Base-by-base conservation (phyloP, 31 red algal genomes). In the Odonthalia washingtoniensis region DNA sequence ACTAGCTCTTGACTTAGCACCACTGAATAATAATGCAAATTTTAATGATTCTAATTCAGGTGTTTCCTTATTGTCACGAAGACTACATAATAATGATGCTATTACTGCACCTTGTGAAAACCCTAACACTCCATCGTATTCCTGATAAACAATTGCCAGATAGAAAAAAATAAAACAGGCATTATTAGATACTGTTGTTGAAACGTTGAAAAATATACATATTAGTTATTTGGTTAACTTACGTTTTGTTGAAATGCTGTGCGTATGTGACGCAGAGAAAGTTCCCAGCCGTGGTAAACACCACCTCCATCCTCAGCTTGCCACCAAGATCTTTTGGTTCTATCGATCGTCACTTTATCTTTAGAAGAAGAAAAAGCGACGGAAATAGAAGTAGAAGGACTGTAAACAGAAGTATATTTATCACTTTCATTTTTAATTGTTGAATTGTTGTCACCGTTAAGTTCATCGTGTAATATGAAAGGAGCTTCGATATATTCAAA, bases 81-180 rank as follows among this genome's bases (percentile, higher is more conserved):
- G 4, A 2, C 89, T 69, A 35, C 87, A 88, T 43, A 90, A 16
- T 31, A 95, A 45, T 61, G 77, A 82, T 5, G 82, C 75, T 0
- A 93, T 32, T 31, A 90, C 75, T 53, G 94, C 94, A 39, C 94
- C 94, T 67, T 96, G 94, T 42, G 87, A 90, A 65, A 96, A 96
- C 36, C 89, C 94, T 16, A 96, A 78, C 35, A 96, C 39, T 16
- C 89, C 94, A 67, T 96, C 94, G 83, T 89, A 90, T 39, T 70
- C 70, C 88, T 91, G 82, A 0, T 1, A 2, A 39, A 52, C 63
- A 41, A 21, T n/a, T n/a, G n/a, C n/a, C n/a, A n/a, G 63, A 46
- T 63, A 69, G 80, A 69, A 5, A 83, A 72, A 42, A 3, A 43
- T 0, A n/a, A n/a, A n/a, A n/a, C n/a, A n/a, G n/a, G n/a, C n/a